Base-by-base conservation (phyloP, 805 yeast species). In the Teunomyces tritomae region DNA sequence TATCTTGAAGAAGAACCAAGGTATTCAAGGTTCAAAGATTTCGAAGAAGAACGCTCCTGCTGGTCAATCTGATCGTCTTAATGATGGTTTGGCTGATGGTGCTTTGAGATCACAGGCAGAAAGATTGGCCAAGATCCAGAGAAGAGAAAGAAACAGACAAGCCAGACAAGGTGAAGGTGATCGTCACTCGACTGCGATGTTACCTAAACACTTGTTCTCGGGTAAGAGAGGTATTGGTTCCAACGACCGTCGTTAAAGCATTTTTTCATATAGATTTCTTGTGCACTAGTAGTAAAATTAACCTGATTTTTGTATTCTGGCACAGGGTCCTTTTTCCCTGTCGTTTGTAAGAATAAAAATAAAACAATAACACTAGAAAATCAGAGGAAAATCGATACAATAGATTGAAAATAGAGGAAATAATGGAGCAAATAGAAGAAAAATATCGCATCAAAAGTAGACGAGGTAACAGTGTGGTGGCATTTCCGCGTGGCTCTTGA, bases 181-280 rank as follows among this genome's bases (percentile, higher is more conserved):
- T 73, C 85, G 98, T 71, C 96, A 89, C 68, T 76, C 82, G 49
- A 80, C 90, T 46, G 94, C 87, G 45, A 75, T 88, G 52, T 70
- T 88, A 74, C 96, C 97, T 54, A 92, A 91, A 77, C 99, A 94
- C 74, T 78, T 94, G 79, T 87, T 86, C 77, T 74, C 89, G 61
- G 99, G 99, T 74, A 94, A 94, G 80, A 84, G 99, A 74, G 96
- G 97, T 77, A 83, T 82, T 62, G 97, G 97, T 69, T 86, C 85
- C 69, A 84, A 89, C 54, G 96, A 89, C 69, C 81, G 87, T 73
- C 92, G 98, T 78, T 89, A 77, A 20, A 61, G 28, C 29, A n/a
- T 10, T 16, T 28, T 42, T 39, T 10, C 24, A 26, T 39, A 39
- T 37, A 37, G 40, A 37, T 37, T 20, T 20, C 40, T 24, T 37